These are phyloP conservation scores for Xerocomus minutiporus DNA, from an alignment of 1,284 basidiomycete species.

Conservation along the genomic window DNA sequence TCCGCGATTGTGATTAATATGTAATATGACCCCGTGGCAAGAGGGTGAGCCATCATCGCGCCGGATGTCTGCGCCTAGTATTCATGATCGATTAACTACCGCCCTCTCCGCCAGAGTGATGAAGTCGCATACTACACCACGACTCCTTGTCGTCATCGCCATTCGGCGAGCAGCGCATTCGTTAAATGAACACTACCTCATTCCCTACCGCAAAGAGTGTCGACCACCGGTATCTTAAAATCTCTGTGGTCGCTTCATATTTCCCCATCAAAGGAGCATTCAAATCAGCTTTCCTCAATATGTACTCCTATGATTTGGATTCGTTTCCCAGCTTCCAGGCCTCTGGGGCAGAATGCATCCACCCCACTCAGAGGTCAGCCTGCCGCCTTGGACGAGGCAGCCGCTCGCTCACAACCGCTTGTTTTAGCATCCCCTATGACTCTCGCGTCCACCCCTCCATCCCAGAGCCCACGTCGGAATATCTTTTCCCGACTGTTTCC, in stretches of 20 bases:
- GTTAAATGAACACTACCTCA: constrained; percentile 21
- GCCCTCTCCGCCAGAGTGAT: constrained; percentile 24
- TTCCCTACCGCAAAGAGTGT: constrained; percentile 13
- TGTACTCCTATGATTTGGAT: constrained; percentile 16
- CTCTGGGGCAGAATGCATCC: constrained; percentile 1
- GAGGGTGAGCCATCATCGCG: constrained; percentile 20
- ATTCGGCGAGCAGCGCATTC: constrained; percentile 19
- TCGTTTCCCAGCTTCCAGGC: constrained; percentile 2
- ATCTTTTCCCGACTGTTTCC: not conserved
- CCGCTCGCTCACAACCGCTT: constrained; percentile 8
- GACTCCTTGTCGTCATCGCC: constrained; percentile 25
- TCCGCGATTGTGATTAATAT: constrained; percentile 27
- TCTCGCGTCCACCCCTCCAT: not conserved
- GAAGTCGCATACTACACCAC: constrained; percentile 22
- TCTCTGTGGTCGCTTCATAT: constrained; percentile 14
- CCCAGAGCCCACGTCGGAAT: not conserved
- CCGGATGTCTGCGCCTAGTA: constrained; percentile 16
- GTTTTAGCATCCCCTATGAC: constrained; percentile 13
- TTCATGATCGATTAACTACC: constrained; percentile 22
- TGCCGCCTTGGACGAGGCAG: constrained; percentile 2
- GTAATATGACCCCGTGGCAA: constrained; percentile 27
- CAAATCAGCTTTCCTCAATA: constrained; percentile 14
- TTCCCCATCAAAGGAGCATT: constrained; percentile 23
- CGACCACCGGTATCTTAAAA: constrained; percentile 22
- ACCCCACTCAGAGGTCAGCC: constrained; percentile 17